A percentile compares a stretch with the other conserved stretches of the same genome.
phyloP scores from a whole-genome alignment of 2,329 filamentous ascomycete species.

The Fusarium setosum region DNA sequence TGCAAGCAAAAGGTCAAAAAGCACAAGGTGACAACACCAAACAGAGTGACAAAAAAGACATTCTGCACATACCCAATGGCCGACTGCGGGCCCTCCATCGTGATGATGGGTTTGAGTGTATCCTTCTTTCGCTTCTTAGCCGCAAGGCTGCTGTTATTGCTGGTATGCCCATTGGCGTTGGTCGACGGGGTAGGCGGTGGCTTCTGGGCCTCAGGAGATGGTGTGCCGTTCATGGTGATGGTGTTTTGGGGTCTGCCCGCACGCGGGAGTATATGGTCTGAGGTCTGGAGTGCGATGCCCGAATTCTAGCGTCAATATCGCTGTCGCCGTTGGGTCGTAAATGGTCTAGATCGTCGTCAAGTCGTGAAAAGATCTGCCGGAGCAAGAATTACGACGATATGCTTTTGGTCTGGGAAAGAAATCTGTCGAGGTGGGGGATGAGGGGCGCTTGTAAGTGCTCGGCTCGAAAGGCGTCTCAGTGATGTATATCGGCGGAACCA shows the following conservation, averaged over 20 bases:
- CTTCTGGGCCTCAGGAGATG: constrained; percentile 48
- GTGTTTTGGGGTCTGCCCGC: constrained; percentile 17
- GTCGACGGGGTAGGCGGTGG: constrained; percentile 38
- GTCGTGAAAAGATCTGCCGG: constrained; percentile 14
- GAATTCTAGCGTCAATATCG: constrained; percentile 1
- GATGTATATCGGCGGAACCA: constrained; percentile 4
- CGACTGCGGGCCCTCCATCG: constrained; percentile 63
- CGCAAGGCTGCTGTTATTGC: constrained; percentile 41
- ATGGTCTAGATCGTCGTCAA: constrained; percentile 20
- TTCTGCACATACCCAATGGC: constrained; percentile 49
- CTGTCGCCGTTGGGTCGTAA: constrained; percentile 17
- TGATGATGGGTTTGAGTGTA: constrained; percentile 80
- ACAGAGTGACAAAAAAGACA: neutral
- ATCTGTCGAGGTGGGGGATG: constrained; percentile 33
- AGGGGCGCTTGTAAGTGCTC: constrained; percentile 39
- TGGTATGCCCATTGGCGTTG: constrained; percentile 44
- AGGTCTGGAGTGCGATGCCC: neutral
- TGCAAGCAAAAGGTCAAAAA: neutral
- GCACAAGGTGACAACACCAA: constrained; percentile 2
- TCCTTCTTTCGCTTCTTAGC: constrained; percentile 82
- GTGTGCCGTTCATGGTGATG: constrained; percentile 41
- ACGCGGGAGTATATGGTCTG: constrained; percentile 5
- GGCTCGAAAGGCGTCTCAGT: constrained; percentile 13
- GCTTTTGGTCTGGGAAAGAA: constrained; percentile 16
- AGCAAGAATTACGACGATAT: constrained; percentile 23